These are phyloP conservation scores for Gomphus bonarii DNA, from an alignment of 1,284 basidiomycete genomes.

Conservation along the genomic window DNA sequence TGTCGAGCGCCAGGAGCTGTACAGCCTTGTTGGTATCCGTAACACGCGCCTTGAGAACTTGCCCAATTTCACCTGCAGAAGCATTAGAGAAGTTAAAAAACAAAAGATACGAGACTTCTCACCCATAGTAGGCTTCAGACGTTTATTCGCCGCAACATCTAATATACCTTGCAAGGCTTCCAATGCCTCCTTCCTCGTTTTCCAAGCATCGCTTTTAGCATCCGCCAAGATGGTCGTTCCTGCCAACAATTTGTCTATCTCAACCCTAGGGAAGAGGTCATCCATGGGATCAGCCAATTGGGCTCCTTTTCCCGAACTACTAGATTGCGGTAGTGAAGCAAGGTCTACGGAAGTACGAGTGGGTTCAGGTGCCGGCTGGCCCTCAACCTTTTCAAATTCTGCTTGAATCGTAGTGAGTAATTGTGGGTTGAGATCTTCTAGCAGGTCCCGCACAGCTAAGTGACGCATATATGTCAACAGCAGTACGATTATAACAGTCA, in stretches of 20 bases:
- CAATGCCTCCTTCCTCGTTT: conserved; percentile 91
- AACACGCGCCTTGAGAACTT: conserved; percentile 82
- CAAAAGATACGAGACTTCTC: conserved; percentile 19
- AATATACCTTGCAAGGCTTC: conserved; percentile 78
- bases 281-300: conserved; percentile 65
- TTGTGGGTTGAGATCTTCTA: conserved; percentile 93
- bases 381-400: conserved; percentile 94
- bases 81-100: conserved; percentile 6
- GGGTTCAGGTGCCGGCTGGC: conserved; percentile 71
- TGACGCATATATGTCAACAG: conserved; percentile 9
- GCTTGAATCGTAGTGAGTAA: conserved; percentile 82
- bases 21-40: conserved; percentile 93
- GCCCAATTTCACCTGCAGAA: conserved; percentile 73
- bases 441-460: conserved; percentile 84
- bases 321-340: conserved; percentile 35
- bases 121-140: conserved; percentile 89
- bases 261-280: conserved; percentile 91
- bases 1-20: conserved; percentile 83
- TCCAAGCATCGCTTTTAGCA: conserved; percentile 91
- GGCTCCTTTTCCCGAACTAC: conserved; percentile 30
- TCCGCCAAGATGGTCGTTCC: conserved; percentile 78
- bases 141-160: conserved; percentile 85
- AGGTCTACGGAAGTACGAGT: conserved; percentile 70
- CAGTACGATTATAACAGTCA: not conserved
- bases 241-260: conserved; percentile 81